phyloP scores from a whole-genome alignment of 164 flowering plant genomes.

The Akebia trifoliata region DNA sequence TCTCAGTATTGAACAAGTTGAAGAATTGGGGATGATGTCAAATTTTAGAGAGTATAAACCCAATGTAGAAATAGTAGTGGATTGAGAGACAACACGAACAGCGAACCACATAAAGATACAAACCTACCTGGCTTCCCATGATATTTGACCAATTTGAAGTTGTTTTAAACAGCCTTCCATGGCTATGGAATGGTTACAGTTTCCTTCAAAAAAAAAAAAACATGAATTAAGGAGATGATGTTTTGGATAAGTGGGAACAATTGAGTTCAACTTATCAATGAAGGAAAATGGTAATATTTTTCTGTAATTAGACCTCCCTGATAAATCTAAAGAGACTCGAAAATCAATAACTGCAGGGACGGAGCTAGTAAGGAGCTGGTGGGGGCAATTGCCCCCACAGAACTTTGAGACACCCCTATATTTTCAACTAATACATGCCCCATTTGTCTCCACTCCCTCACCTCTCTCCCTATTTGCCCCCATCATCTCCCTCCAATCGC shows the following conservation, averaged over 20 bases:
- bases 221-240: not conserved
- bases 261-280: not conserved
- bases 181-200: not conserved
- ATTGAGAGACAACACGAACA: conserved; percentile 14
- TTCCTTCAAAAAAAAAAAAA: not conserved
- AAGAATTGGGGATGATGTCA: conserved; percentile 67
- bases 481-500: too few species aligned
- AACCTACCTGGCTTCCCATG: conserved; percentile 4
- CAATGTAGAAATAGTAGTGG: conserved; percentile 29
- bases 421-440: too few species aligned
- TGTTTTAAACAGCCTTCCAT: not conserved
- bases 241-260: not conserved
- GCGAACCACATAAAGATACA: conserved; percentile 8
- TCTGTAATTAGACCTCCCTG: too few species aligned
- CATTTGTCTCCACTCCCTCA: too few species aligned
- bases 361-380: too few species aligned
- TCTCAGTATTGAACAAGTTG: conserved; percentile 68
- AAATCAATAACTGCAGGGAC: too few species aligned
- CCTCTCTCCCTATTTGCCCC: too few species aligned
- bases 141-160: not conserved
- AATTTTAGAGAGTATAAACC: conserved; percentile 47
- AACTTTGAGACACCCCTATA: too few species aligned
- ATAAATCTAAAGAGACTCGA: too few species aligned
- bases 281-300: too few species aligned
- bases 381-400: too few species aligned